Evolutionary conservation across 2,329 filamentous ascomycete genomes (phyloP).

Genomic region (Exophiala sideris): DNA sequence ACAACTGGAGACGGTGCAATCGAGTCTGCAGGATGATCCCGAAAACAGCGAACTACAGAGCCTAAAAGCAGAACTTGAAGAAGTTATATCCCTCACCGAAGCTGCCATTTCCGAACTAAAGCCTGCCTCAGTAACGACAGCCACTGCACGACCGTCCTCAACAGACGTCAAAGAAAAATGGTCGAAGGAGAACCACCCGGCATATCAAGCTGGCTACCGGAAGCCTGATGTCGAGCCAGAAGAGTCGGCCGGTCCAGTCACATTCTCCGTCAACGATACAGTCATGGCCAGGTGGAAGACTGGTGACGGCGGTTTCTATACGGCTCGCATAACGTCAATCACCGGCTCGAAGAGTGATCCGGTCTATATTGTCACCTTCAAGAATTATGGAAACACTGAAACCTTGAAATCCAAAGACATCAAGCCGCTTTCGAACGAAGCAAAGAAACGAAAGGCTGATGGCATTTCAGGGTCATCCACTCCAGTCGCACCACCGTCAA

Average conservation of each 20-base stretch:
- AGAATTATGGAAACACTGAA: conserved; percentile 77
- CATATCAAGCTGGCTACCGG: conserved; percentile 61
- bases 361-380: conserved; percentile 93
- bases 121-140: conserved; percentile 48
- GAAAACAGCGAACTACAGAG: conserved; percentile 73
- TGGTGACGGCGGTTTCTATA: conserved; percentile 86
- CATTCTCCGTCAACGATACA: conserved; percentile 82
- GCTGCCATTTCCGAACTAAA: conserved; percentile 78
- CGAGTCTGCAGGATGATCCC: conserved; percentile 74
- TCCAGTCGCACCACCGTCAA: conserved; percentile 39
- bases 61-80: conserved; percentile 76
- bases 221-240: conserved; percentile 53
- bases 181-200: conserved; percentile 76
- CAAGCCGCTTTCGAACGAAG: conserved; percentile 67
- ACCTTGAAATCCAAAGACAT: conserved; percentile 80
- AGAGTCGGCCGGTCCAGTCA: conserved; percentile 39
- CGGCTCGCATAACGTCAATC: conserved; percentile 86
- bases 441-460: conserved; percentile 83
- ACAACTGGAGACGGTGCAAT: conserved; percentile 74
- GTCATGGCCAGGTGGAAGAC: conserved; percentile 88
- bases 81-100: conserved; percentile 75
- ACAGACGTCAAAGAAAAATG: conserved; percentile 67
- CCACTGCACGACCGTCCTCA: conserved; percentile 43
- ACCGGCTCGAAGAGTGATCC: conserved; percentile 88
- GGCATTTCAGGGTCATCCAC: conserved; percentile 57